These are phyloP conservation scores for Vigna hirtella DNA, from an alignment of 306 rosid species.

Conservation along the genomic window DNA sequence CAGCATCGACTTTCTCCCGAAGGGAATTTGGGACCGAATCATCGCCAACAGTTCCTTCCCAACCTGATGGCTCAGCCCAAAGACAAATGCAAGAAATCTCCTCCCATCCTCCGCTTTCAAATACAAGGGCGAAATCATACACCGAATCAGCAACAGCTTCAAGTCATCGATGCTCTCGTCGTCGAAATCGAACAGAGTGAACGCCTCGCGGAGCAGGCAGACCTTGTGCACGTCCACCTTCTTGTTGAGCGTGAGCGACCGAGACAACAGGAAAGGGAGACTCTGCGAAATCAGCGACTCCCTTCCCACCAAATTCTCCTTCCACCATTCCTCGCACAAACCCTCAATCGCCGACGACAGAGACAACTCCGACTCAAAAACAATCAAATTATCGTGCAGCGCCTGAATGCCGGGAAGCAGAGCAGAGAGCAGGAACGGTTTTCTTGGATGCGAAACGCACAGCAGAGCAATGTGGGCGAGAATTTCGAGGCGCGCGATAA, in stretches of 20 bases:
- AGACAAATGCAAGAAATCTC: constrained; percentile 70
- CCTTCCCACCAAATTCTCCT: constrained; percentile 63
- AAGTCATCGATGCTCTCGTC: constrained; percentile 84
- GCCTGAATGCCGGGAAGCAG: constrained; percentile 66
- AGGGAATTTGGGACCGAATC: constrained; percentile 86
- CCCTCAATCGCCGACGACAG: constrained; percentile 58
- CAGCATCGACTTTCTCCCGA: constrained; percentile 87
- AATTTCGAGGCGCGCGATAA: constrained; percentile 59
- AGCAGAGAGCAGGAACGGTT: constrained; percentile 52
- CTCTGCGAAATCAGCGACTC: constrained; percentile 82
- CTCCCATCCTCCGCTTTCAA: constrained; percentile 85
- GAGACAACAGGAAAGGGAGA: constrained; percentile 71
- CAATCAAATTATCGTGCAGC: constrained; percentile 70
- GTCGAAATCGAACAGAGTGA: constrained; percentile 74
- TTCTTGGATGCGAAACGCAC: constrained; percentile 74
- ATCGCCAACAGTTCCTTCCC: constrained; percentile 79
- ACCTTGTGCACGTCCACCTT: constrained; percentile 87
- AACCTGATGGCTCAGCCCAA: constrained; percentile 72
- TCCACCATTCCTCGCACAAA: constrained; percentile 95
- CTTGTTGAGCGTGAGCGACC: constrained; percentile 70
- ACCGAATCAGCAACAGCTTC: constrained; percentile 70
- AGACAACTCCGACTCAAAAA: constrained; percentile 66
- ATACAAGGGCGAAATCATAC: constrained; percentile 76
- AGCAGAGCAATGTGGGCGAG: constrained; percentile 54
- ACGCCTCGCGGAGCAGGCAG: constrained; percentile 76